Base-by-base conservation (phyloP, 1,284 basidiomycete genomes). In the Puccinia coronata region DNA sequence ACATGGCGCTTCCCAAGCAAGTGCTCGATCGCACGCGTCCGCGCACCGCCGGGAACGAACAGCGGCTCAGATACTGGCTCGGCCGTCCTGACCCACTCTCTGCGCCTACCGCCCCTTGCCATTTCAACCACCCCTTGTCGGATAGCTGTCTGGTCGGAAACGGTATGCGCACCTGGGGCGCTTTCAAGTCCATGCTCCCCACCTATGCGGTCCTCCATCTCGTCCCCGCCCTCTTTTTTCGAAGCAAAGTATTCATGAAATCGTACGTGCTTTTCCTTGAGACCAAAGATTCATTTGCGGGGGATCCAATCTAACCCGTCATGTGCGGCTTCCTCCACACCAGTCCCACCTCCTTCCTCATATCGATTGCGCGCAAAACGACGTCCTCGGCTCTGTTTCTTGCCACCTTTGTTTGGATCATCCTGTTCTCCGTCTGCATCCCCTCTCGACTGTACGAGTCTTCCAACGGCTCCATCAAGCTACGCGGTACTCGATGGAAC, bases 211-310 rank as follows among this genome's bases (percentile, higher is more conserved):
- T 81, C 71, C 55, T 81, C 34, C 80, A 81, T 65, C 47, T 74
- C 36, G 61, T 81, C 23, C 80, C 80, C 18, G 80, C 80, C 11
- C 80, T 81, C 51, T 43, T 81, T 51, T 81, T 81, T 39, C 73
- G 80, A 57, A 81, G 71, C 20, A 81, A 81, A 75, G 20, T 81
- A 14, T 73, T 81, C 25, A 75, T 81, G 36, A 81, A 81, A 75
- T 74, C 80, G 80, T 81, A 34, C 23, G 80, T 75, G 8, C 6
- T 41, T 31, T 5, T 47, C 43, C 18, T 39, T 2, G 39, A 65
- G 2, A 65, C 57, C 25, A 36, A 65, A 65, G 1, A n/a, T 39
- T 12, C 14, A 16, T 31, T 16, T 20, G 12, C n/a, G n/a, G n/a
- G n/a, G n/a, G n/a, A n/a, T n/a, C n/a, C n/a, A n/a, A n/a, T 47